These are phyloP conservation scores for Cytospora chrysosperma DNA, from an alignment of 2,329 filamentous ascomycete species.

Conservation along the genomic window DNA sequence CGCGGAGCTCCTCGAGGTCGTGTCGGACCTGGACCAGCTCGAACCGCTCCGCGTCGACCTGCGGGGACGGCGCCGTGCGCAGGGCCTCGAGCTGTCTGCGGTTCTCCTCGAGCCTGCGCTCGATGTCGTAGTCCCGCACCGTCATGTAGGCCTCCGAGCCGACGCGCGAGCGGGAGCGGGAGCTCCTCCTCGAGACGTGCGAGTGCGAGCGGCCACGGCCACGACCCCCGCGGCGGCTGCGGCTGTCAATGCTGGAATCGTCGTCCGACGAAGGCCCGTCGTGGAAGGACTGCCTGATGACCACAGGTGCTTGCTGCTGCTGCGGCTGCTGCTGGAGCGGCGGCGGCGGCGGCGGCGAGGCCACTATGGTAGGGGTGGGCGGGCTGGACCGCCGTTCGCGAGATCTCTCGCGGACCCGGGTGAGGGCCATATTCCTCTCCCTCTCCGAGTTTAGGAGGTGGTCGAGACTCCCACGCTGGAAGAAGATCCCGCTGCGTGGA, in stretches of 20 bases:
- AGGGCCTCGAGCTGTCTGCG: slow-evolving; percentile 24
- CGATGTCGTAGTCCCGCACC: slow-evolving; percentile 42
- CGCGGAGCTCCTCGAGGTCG: slow-evolving; percentile 37
- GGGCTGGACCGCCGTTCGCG: slow-evolving; percentile 47
- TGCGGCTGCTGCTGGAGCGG: slow-evolving; percentile 31
- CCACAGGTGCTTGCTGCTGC: slow-evolving; percentile 43
- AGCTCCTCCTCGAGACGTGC: slow-evolving; percentile 26
- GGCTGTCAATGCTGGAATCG: slow-evolving; percentile 36
- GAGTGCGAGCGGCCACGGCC: slow-evolving; percentile 38
- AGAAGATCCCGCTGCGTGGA: slow-evolving; percentile 42
- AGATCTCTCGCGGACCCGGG: slow-evolving; percentile 43
- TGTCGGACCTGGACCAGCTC: slow-evolving; percentile 39
- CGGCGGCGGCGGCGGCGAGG: slow-evolving; percentile 31
- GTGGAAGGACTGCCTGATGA: slow-evolving; percentile 56
- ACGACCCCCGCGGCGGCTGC: slow-evolving; percentile 32
- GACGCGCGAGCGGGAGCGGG: slow-evolving; percentile 32
- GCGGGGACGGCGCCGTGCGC: slow-evolving; percentile 23
- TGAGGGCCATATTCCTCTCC: slow-evolving; percentile 47
- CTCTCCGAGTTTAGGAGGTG: slow-evolving; percentile 40
- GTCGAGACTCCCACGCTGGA: slow-evolving; percentile 38
- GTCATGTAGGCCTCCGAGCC: slow-evolving; percentile 36
- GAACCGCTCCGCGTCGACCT: slow-evolving; percentile 32
- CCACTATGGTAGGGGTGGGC: slow-evolving; percentile 33
- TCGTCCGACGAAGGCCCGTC: slow-evolving; percentile 44
- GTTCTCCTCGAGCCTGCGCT: slow-evolving; percentile 25